Evolutionary conservation across 140 eudicot species (phyloP).

Genomic region (Anethum foeniculum): DNA sequence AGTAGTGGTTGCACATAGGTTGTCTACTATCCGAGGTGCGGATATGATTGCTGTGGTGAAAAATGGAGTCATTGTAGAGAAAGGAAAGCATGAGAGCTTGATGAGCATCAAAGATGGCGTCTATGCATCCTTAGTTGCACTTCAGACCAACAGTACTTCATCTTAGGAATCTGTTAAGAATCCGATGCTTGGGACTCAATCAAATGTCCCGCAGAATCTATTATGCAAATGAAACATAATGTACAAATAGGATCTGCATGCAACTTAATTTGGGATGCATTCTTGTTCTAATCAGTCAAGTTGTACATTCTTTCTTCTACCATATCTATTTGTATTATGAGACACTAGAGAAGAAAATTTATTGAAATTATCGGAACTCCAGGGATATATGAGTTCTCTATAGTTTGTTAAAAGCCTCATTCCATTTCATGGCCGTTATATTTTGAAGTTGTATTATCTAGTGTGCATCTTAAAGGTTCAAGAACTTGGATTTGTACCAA

Average conservation of each 20-base stretch:
- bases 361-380: too few species aligned
- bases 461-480: too few species aligned
- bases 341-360: not conserved
- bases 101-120: conserved; percentile 11
- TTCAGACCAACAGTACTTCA: conserved; percentile 8
- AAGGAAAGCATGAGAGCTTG: conserved; percentile 17
- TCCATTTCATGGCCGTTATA: too few species aligned
- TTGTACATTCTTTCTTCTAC: not conserved
- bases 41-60: conserved; percentile 20
- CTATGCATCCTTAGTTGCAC: conserved; percentile 16
- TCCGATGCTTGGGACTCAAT: not conserved
- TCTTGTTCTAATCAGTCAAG: not conserved
- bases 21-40: conserved; percentile 14
- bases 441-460: too few species aligned
- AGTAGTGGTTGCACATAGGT: conserved; percentile 15
- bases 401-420: too few species aligned
- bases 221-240: not conserved
- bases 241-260: not conserved
- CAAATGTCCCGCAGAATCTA: not conserved
- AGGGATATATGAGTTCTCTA: too few species aligned
- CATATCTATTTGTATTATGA: not conserved
- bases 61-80: conserved; percentile 20
- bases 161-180: conserved; percentile 3
- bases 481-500: too few species aligned
- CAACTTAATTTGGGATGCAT: not conserved